These are phyloP conservation scores for Kondoa malvinella DNA, from an alignment of 768 basidiomycete species.

Conservation along the genomic window DNA sequence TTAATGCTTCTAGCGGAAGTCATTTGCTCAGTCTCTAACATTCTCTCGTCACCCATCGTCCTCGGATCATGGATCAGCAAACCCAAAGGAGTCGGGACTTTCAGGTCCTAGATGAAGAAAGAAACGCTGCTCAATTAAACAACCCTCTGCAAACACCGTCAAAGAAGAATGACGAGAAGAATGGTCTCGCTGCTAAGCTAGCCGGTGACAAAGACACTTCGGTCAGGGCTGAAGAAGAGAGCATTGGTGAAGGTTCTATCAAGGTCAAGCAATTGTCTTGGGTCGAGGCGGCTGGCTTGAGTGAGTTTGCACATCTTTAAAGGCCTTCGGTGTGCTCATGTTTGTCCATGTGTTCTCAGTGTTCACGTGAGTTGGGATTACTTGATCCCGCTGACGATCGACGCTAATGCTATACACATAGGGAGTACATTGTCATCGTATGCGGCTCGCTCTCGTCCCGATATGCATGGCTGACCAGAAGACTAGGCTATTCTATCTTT, in stretches of 20 bases:
- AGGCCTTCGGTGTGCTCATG: too few species aligned
- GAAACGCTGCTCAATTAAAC: neutral
- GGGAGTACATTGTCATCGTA: neutral
- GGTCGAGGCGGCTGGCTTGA: neutral
- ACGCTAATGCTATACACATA: neutral
- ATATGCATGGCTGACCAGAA: too few species aligned
- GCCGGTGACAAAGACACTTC: neutral
- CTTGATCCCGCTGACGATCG: neutral
- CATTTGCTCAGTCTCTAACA: too few species aligned
- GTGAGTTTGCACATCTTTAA: too few species aligned
- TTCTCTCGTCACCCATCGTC: too few species aligned
- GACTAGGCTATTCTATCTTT: neutral
- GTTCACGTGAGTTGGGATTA: neutral
- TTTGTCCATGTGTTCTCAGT: too few species aligned
- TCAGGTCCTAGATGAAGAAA: neutral
- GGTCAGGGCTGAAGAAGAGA: neutral
- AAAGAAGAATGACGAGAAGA: neutral
- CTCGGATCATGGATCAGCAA: too few species aligned
- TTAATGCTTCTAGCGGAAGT: too few species aligned
- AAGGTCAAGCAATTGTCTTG: neutral
- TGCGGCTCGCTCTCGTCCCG: too few species aligned
- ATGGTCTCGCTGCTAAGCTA: neutral
- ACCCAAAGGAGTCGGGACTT: neutral
- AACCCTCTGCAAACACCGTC: neutral
- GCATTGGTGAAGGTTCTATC: neutral